These are phyloP conservation scores for Sclerotinia borealis DNA, from an alignment of 2,329 filamentous ascomycete genomes.

Conservation along the genomic window DNA sequence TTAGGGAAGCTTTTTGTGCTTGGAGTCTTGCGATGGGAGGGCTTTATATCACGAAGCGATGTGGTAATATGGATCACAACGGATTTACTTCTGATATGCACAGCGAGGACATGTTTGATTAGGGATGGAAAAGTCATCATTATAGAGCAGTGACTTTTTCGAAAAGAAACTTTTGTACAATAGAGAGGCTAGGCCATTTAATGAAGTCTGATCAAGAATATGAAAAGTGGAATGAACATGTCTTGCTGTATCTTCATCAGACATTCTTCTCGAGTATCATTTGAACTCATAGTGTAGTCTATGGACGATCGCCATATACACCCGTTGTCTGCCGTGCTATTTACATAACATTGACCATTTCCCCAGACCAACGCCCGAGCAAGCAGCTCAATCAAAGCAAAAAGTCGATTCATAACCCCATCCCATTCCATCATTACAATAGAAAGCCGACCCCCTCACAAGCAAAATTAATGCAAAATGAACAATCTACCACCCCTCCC, in stretches of 20 bases:
- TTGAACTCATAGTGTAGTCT: not conserved
- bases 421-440: not conserved
- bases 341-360: not conserved
- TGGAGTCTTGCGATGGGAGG: conserved; percentile 11
- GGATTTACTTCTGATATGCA: conserved; percentile 4
- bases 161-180: conserved; percentile 12
- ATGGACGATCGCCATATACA: not conserved
- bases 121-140: conserved; percentile 7
- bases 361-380: not conserved
- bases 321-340: not conserved
- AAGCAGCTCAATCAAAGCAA: not conserved
- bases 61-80: conserved; percentile 12
- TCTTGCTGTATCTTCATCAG: not conserved
- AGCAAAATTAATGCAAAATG: too few species aligned
- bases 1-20: not conserved
- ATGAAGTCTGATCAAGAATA: conserved; percentile 9
- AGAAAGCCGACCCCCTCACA: too few species aligned
- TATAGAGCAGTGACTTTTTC: not conserved
- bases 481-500: not conserved
- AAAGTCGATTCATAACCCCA: too few species aligned
- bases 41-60: conserved; percentile 14
- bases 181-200: conserved; percentile 10
- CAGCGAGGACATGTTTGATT: conserved; percentile 6
- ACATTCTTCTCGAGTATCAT: not conserved
- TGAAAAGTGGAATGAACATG: not conserved